Base-by-base conservation (phyloP, 225 moss, liverwort and hornwort genomes). In the Thuidium tamariscinum region DNA sequence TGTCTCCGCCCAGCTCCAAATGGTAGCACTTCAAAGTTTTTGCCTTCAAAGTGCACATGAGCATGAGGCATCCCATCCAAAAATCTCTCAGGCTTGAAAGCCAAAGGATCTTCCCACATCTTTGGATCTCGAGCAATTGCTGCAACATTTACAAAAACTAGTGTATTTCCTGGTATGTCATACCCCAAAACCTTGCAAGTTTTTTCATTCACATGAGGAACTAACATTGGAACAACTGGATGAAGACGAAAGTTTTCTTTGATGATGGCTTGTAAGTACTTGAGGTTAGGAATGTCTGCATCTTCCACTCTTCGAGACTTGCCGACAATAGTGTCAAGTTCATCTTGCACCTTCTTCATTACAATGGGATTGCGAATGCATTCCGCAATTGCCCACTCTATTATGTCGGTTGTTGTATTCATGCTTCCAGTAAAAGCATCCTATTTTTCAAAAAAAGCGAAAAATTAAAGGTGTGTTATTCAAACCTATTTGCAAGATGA, bases 141-240 rank as follows among this genome's bases (percentile, higher is more conserved):
- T 20, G 0, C 3, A 66, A 66, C 66, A 36, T 66, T 36, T 10
- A 65, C 44, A 44, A 44, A 44, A 44, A 44, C 44, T 44, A 44
- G 9, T 44, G 44, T 44, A 6, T 44, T 44, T 44, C 9, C 44
- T 44, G 44, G 44, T 44, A 44, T 44, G 44, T 44, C 44, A 44
- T 44, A 44, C 44, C 66, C 20, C 20, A 3, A 20, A 20, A 20
- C 20, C 36, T 66, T 36, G 6, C 66, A 66, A 66, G 19, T 3
- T 36, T 66, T 66, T 20, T 20, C 20, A 36, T 19, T 66, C 6
- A 36, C 10, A 66, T 36, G 66, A 36, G 20, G 66, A 66, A 36
- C 0, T 20, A 66, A 2, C 36, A 66, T 11, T 66, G 36, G 36
- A 0, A 36, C 0, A 36, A 11, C 3, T 20, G 36, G 11, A 4